Conservation (phyloP, 345 rosid species). For the Moricandia moricandioides region DNA sequence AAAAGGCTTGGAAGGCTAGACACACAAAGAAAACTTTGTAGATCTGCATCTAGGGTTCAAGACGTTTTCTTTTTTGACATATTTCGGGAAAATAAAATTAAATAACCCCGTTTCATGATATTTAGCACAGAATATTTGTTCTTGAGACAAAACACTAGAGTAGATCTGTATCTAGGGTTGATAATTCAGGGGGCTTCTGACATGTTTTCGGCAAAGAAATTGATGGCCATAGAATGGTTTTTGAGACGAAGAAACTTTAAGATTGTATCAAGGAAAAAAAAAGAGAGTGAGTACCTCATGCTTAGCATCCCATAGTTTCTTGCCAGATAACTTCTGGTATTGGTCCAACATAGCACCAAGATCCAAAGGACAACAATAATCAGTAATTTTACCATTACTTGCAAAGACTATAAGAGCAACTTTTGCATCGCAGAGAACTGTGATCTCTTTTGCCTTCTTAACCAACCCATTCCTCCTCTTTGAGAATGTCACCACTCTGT, state of each 20-base stretch:
- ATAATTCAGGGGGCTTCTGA: constrained; percentile 38
- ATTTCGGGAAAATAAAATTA: constrained; percentile 12
- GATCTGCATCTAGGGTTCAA: constrained; percentile 41
- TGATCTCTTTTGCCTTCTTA: constrained; percentile 77
- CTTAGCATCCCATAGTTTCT: constrained; percentile 90
- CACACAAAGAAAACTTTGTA: constrained; percentile 17
- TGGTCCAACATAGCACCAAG: constrained; percentile 70
- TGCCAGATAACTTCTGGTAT: constrained; percentile 73
- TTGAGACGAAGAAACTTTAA: constrained; percentile 1
- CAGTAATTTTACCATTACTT: constrained; percentile 63
- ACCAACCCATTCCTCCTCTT: constrained; percentile 74
- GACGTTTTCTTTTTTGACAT: constrained; percentile 40
- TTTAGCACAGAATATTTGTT: constrained; percentile 26
- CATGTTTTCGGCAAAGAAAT: constrained; percentile 47
- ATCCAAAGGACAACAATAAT: constrained; percentile 62
- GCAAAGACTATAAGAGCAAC: constrained; percentile 70
- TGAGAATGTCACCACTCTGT: constrained; percentile 74
- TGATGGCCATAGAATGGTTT: constrained; percentile 17
- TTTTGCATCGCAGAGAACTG: constrained; percentile 72
- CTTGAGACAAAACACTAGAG: constrained; percentile 27
- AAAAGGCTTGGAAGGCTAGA: constrained; percentile 27
- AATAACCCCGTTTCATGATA: constrained; percentile 34
- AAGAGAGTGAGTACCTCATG: constrained; percentile 67
- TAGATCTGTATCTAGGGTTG: constrained; percentile 64
- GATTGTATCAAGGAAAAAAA: background rate